A percentile compares a stretch with the other conserved stretches of the same genome.
Evolutionary conservation across 2,329 filamentous ascomycete species (phyloP).

Genomic region (Colletotrichum musicola): DNA sequence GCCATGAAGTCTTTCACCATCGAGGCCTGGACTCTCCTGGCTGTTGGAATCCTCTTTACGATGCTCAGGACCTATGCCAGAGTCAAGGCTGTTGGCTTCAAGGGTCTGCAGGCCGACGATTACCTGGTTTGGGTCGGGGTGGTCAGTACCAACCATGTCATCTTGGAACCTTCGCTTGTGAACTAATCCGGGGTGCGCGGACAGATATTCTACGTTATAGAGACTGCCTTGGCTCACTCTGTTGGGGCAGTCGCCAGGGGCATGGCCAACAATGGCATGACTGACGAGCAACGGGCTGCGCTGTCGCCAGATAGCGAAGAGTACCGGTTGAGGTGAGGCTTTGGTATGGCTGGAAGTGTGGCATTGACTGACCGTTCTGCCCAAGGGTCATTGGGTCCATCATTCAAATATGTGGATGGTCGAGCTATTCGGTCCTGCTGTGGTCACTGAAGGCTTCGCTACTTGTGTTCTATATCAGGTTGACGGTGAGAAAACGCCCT

Average conservation of each 20-base stretch:
- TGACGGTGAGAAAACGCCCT: slow-evolving; percentile 29
- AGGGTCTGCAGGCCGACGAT: slow-evolving; percentile 51
- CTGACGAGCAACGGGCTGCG: slow-evolving; percentile 58
- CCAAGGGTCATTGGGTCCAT: slow-evolving; percentile 65
- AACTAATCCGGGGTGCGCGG: not conserved
- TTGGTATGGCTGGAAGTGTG: not conserved
- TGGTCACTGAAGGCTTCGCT: slow-evolving; percentile 67
- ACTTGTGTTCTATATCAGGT: slow-evolving; percentile 61
- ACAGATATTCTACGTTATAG: slow-evolving; percentile 63
- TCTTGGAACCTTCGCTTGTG: not conserved
- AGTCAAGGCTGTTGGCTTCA: slow-evolving; percentile 48
- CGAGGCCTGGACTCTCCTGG: slow-evolving; percentile 52
- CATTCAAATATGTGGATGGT: slow-evolving; percentile 66
- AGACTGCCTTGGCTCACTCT: slow-evolving; percentile 44
- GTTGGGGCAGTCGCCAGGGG: slow-evolving; percentile 57
- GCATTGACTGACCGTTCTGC: not conserved
- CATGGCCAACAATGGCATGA: slow-evolving; percentile 70
- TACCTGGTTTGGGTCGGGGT: slow-evolving; percentile 50
- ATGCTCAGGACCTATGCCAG: slow-evolving; percentile 52
- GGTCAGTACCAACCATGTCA: slow-evolving; percentile 50
- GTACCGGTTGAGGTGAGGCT: slow-evolving; percentile 52
- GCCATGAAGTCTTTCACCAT: slow-evolving; percentile 47
- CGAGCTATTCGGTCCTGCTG: slow-evolving; percentile 63
- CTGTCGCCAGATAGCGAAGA: slow-evolving; percentile 60
- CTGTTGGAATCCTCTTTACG: slow-evolving; percentile 50